Evolutionary conservation across 768 basidiomycete species (phyloP).

Genomic region (Mycena rebaudengoi): DNA sequence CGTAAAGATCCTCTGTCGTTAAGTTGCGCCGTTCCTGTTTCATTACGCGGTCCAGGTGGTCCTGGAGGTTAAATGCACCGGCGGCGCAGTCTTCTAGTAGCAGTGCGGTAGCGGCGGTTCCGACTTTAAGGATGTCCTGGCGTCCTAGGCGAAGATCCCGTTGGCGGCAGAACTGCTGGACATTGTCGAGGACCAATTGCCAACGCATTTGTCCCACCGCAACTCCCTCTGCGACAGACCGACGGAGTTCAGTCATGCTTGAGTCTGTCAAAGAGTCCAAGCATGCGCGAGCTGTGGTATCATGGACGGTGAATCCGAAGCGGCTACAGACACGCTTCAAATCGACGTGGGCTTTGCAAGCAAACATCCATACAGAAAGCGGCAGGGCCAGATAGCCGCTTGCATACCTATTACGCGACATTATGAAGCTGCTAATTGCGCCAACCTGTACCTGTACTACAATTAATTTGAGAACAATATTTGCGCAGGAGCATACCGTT

Average conservation of each 20-base stretch:
- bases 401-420: constrained; percentile 27
- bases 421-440: constrained; percentile 26
- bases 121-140: constrained; percentile 26
- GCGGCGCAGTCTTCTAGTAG: too few species aligned
- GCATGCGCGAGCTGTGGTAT: constrained; percentile 23
- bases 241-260: constrained; percentile 8
- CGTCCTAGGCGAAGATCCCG: constrained; percentile 24
- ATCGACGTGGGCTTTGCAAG: constrained; percentile 29
- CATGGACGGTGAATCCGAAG: constrained; percentile 27
- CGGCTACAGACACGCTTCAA: constrained; percentile 29
- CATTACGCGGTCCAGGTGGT: constrained; percentile 4
- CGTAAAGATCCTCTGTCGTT: constrained; percentile 23
- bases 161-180: constrained; percentile 22
- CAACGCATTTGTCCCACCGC: neutral
- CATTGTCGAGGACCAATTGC: constrained; percentile 20
- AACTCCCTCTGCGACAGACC: neutral
- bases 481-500: constrained; percentile 23
- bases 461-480: neutral
- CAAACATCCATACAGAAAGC: constrained; percentile 30
- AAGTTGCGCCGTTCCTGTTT: constrained; percentile 22
- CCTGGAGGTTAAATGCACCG: neutral
- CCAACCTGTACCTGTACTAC: constrained; percentile 30
- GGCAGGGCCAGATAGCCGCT: constrained; percentile 29
- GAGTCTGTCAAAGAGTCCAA: constrained; percentile 25
- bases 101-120: constrained; percentile 28